phyloP scores from a whole-genome alignment of 2,329 filamentous ascomycete species.

The Aspergillus fumigatiaffinis region DNA sequence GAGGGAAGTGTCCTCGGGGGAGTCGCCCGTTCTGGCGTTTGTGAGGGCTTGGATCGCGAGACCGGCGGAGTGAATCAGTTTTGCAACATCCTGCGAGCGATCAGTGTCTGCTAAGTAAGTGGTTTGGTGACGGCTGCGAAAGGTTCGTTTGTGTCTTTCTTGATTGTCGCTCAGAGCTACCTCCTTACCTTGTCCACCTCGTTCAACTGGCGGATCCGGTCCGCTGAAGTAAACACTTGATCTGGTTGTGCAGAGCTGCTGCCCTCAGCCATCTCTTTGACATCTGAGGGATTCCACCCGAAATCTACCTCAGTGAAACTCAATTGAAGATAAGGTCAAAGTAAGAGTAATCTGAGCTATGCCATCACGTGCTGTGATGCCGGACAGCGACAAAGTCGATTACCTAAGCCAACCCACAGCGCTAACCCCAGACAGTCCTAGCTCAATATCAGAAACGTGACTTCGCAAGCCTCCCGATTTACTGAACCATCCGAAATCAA shows the following conservation, averaged over 20 bases:
- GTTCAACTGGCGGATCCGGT: conserved; percentile 76
- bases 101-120: not conserved
- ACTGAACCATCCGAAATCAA: not conserved
- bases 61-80: conserved; percentile 57
- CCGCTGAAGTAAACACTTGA: conserved; percentile 61
- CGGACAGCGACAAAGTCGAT: not conserved
- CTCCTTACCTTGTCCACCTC: conserved; percentile 65
- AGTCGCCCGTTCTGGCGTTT: conserved; percentile 40
- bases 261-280: conserved; percentile 20
- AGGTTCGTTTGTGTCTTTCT: not conserved
- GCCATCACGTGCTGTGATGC: conserved; percentile 9
- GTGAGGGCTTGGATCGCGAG: conserved; percentile 62
- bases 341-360: not conserved
- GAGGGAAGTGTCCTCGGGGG: conserved; percentile 38
- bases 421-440: conserved; percentile 1
- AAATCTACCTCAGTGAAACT: not conserved
- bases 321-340: not conserved
- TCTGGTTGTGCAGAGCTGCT: conserved; percentile 22
- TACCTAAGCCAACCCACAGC: not conserved
- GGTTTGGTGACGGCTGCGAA: not conserved
- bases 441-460: conserved; percentile 22
- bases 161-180: not conserved
- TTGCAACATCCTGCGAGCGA: conserved; percentile 44
- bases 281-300: not conserved
- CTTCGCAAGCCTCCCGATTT: conserved; percentile 11